phyloP scores from a whole-genome alignment of 2,329 filamentous ascomycete species.

The Cercospora sp. region DNA sequence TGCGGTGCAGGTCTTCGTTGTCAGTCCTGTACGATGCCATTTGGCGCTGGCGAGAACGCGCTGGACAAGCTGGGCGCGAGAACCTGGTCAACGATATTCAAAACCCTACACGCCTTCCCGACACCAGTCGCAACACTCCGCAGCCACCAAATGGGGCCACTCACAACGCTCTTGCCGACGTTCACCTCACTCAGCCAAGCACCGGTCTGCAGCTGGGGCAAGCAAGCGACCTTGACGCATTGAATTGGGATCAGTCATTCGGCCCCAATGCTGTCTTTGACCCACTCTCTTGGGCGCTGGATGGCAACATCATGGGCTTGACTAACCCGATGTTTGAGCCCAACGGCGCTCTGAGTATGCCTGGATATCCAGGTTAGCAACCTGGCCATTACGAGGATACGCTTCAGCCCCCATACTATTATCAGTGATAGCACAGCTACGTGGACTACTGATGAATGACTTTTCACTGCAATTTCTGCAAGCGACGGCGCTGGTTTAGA shows the following conservation, averaged over 20 bases:
- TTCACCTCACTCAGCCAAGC: conserved; percentile 16
- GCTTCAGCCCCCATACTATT: background rate
- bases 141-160: conserved; percentile 18
- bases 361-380: conserved; percentile 16
- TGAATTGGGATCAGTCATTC: conserved; percentile 41
- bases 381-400: background rate
- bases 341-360: conserved; percentile 8
- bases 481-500: background rate
- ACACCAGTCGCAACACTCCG: conserved; percentile 33
- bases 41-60: conserved; percentile 83
- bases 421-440: background rate
- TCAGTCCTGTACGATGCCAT: conserved; percentile 81
- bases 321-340: conserved; percentile 24
- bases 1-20: conserved; percentile 82
- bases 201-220: conserved; percentile 20
- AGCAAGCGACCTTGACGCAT: conserved; percentile 30
- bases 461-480: background rate
- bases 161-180: conserved; percentile 23
- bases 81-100: conserved; percentile 66
- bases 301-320: conserved; percentile 62
- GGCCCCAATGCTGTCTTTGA: conserved; percentile 79
- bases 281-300: conserved; percentile 89
- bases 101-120: conserved; percentile 63
- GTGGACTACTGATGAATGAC: background rate
- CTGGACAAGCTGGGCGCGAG: conserved; percentile 48